Evolutionary conservation across 2,329 filamentous ascomycete species (phyloP), one percentile per base, ranked within the genome.

Genomic region (Didymosphaeria variabile): DNA sequence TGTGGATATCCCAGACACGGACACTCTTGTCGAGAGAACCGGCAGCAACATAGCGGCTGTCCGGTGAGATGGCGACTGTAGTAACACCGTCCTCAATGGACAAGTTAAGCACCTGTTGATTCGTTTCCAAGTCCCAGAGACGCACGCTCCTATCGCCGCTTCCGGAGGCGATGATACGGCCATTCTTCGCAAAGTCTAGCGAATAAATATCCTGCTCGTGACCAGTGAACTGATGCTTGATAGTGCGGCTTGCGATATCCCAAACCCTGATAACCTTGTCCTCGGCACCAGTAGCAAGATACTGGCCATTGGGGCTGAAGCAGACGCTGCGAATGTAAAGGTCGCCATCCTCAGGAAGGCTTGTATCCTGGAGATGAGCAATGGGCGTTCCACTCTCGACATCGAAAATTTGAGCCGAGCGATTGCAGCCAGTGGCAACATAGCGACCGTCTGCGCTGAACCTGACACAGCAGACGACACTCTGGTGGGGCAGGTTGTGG

Each of bases 191-290:
- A 79, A 97, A 99, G 80, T 98, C 95, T 5, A 98, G 85, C 5
- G 92, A 97, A 80, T 98, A 98, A 65, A 99, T 99, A 69, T 99
- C 95, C 80, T 99, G 94, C 79, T 99, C 95, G 79, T 99, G 95
- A 26, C 95, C 95, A n/a, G 90, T 86, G 81, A 99, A 98, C 42
- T 93, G 93, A 76, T 95, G 93, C 72, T 93, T 92, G 76, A 99
- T 98, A 9, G 88, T 89, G 69, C 93, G 87, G 59, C 83, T 86
- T 58, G 87, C 85, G 70, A 99, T 98, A 77, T 99, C 95, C 95
- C 95, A 99, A 55, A 99, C 93, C 72, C 95, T 86, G 76, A 99
- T 98, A 73, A 97, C 87, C 83, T 97, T 98, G 80, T 99, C 95
- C 79, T 99, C 95, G 1, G 95, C 95, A 76, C 95, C 95, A 17